These are phyloP conservation scores for Citrullus amarus DNA, from an alignment of 306 rosid genomes.

Conservation along the genomic window DNA sequence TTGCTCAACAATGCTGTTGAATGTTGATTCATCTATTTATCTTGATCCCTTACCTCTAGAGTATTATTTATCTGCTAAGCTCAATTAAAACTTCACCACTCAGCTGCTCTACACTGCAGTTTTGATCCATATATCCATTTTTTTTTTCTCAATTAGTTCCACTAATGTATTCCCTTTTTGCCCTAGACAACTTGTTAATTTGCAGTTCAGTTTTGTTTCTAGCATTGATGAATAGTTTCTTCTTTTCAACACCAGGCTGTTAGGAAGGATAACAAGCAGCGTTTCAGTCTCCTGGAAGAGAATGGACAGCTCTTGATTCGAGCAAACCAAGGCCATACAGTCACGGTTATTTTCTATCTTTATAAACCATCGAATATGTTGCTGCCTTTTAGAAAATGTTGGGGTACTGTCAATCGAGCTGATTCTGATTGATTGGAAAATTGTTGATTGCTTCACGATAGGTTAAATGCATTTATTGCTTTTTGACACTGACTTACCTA, in stretches of 20 bases:
- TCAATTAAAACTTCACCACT: neutral
- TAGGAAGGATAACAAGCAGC: slow-evolving; percentile 74
- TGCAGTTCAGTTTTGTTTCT: neutral
- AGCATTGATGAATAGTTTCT: neutral
- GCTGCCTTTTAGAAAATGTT: neutral
- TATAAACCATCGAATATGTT: neutral
- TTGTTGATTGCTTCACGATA: neutral
- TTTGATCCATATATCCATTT: neutral
- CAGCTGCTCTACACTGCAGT: neutral
- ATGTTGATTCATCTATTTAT: neutral
- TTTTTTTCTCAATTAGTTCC: neutral
- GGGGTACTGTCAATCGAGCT: neutral
- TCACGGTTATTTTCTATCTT: slow-evolving; percentile 29
- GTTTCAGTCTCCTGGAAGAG: slow-evolving; percentile 74
- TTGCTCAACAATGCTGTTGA: neutral
- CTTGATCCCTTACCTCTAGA: neutral
- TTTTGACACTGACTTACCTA: neutral
- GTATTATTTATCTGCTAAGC: neutral
- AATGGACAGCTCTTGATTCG: slow-evolving; percentile 68
- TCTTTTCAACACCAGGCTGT: slow-evolving; percentile 54
- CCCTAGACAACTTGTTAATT: neutral
- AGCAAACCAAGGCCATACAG: slow-evolving; percentile 90
- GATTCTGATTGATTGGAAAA: neutral
- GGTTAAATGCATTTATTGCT: neutral
- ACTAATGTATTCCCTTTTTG: neutral